These are phyloP conservation scores for Gracilaria domingensis DNA, from an alignment of 23 red algal genomes.

Conservation along the genomic window DNA sequence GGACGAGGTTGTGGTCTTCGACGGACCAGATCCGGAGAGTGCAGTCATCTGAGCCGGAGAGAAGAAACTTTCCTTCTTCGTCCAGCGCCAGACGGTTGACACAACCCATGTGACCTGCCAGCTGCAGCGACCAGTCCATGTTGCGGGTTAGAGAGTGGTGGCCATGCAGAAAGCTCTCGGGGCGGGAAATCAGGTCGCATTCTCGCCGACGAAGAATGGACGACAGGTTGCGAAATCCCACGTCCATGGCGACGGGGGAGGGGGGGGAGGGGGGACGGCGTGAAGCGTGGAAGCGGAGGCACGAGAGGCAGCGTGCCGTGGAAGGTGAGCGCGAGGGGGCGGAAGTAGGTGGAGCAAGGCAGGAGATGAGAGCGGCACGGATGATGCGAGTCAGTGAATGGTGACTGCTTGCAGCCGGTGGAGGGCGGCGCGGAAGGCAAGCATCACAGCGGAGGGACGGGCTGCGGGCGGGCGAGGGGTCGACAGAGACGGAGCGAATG, in stretches of 20 bases:
- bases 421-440: neutral
- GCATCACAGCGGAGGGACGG: neutral
- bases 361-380: neutral
- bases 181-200: constrained; percentile 4
- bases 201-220: constrained; percentile 27
- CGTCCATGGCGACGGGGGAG: neutral
- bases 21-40: constrained; percentile 72
- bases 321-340: too few species aligned
- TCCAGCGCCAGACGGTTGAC: constrained; percentile 79
- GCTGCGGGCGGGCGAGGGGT: neutral
- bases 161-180: constrained; percentile 28
- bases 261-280: neutral
- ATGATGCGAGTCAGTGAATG: neutral
- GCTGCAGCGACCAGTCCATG: constrained; percentile 9
- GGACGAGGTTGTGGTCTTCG: neutral
- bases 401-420: neutral
- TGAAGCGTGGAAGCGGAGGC: neutral
- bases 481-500: neutral
- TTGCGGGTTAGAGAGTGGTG: constrained; percentile 47
- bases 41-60: constrained; percentile 87
- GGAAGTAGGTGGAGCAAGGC: neutral
- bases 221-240: constrained; percentile 21
- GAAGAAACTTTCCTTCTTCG: constrained; percentile 41
- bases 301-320: too few species aligned
- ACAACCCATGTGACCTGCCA: constrained; percentile 71